Conservation (phyloP, 2,329 filamentous ascomycete genomes). For the Xylaria sp. region DNA sequence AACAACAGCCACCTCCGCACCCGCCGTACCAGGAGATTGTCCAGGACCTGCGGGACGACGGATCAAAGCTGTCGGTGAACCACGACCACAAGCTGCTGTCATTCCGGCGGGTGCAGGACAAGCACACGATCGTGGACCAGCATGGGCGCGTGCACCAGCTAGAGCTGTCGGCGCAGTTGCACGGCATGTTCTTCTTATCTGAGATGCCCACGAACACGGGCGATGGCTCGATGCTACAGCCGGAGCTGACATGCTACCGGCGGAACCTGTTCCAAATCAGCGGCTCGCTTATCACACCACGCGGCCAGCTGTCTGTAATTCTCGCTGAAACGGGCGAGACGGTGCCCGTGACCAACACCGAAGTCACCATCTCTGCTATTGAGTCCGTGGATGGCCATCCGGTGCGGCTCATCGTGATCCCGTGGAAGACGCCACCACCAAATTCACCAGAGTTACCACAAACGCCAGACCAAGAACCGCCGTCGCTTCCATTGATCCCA, state of each 20-base stretch:
- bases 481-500: slow-evolving; percentile 78
- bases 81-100: slow-evolving; percentile 71
- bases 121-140: slow-evolving; percentile 69
- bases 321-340: slow-evolving; percentile 82
- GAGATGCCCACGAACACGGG: slow-evolving; percentile 75
- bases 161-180: slow-evolving; percentile 77
- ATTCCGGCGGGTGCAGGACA: slow-evolving; percentile 68
- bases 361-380: slow-evolving; percentile 89
- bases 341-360: slow-evolving; percentile 82
- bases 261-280: slow-evolving; percentile 97
- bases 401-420: slow-evolving; percentile 94
- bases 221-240: slow-evolving; percentile 71
- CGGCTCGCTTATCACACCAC: slow-evolving; percentile 83
- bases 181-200: slow-evolving; percentile 90
- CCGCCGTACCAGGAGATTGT: slow-evolving; percentile 70
- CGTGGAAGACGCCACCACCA: slow-evolving; percentile 94
- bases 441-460: slow-evolving; percentile 75
- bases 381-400: slow-evolving; percentile 94
- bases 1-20: slow-evolving; percentile 47
- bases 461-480: slow-evolving; percentile 82
- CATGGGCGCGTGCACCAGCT: slow-evolving; percentile 70
- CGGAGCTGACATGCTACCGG: slow-evolving; percentile 93
- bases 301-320: slow-evolving; percentile 81
- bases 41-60: slow-evolving; percentile 69
- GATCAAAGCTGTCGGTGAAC: slow-evolving; percentile 66